A percentile compares a stretch with the other conserved stretches of the same genome.
Evolutionary conservation across 1,284 basidiomycete genomes (phyloP).

Genomic region (Nidula niveotomentosa): DNA sequence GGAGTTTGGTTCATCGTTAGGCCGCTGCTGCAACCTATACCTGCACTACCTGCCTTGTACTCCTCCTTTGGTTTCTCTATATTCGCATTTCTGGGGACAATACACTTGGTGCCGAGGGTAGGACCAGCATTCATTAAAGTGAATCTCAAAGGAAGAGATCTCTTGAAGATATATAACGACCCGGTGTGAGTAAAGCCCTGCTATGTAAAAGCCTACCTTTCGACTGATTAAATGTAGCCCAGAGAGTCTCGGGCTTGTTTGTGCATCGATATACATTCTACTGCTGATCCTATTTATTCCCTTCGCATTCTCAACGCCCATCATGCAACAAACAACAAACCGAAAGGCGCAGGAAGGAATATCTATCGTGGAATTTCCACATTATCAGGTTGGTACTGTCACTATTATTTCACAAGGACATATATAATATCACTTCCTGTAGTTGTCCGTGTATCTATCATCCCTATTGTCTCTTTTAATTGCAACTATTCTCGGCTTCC

Average conservation of each 20-base stretch:
- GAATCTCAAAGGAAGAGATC: constrained; percentile 77
- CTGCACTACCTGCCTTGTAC: constrained; percentile 67
- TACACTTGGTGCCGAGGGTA: constrained; percentile 75
- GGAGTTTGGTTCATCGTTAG: constrained; percentile 69
- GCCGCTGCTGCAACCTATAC: constrained; percentile 66
- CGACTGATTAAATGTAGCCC: constrained; percentile 56
- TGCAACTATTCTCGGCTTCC: constrained; percentile 92
- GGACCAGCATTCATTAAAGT: constrained; percentile 75
- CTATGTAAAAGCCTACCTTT: background rate
- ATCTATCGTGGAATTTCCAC: constrained; percentile 75
- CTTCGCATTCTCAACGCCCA: constrained; percentile 81
- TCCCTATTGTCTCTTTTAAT: constrained; percentile 89
- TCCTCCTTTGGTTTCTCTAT: constrained; percentile 81
- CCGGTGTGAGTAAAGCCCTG: constrained; percentile 59
- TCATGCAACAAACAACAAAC: constrained; percentile 44
- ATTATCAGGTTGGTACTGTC: constrained; percentile 68
- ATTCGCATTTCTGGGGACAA: constrained; percentile 71
- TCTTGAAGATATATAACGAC: constrained; percentile 74
- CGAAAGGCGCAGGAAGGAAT: constrained; percentile 56
- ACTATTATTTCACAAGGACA: background rate
- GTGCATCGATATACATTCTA: constrained; percentile 88
- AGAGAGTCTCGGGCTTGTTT: constrained; percentile 91
- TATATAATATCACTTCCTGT: background rate
- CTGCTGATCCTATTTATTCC: constrained; percentile 87
- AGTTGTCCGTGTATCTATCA: constrained; percentile 93